Evolutionary conservation across 805 yeast genomes (phyloP).

Genomic region (Tetrapisispora fleetii): DNA sequence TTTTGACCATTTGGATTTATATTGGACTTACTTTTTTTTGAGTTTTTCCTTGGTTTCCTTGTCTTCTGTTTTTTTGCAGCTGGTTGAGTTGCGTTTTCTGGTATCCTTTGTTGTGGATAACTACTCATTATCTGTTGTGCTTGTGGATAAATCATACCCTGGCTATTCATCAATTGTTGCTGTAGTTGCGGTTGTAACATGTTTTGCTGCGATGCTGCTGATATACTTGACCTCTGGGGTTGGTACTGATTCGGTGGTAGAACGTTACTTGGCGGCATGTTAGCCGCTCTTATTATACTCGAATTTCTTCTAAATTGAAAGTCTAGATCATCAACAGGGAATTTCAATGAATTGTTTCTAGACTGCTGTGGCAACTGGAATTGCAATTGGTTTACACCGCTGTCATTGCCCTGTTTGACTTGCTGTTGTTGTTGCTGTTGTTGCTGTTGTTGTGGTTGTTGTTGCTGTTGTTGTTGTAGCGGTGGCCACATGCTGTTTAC

Average conservation of each 20-base stretch:
- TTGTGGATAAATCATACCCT: constrained; percentile 1
- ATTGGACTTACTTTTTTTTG: background rate
- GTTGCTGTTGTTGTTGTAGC: constrained; percentile 6
- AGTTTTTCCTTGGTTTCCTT: constrained; percentile 1
- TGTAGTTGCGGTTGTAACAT: background rate
- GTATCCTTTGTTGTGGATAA: background rate
- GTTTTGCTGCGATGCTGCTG: background rate
- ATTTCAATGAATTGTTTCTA: constrained; percentile 25
- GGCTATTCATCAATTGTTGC: background rate
- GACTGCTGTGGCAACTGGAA: constrained; percentile 9
- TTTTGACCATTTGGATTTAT: background rate
- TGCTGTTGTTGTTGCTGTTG: constrained; percentile 4
- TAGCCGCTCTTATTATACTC: constrained; percentile 19
- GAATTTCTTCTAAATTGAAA: constrained; percentile 26
- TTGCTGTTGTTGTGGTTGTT: too few species aligned
- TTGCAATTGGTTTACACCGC: background rate
- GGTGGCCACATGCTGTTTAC: constrained; percentile 22
- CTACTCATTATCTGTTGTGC: background rate
- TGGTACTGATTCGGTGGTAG: constrained; percentile 1
- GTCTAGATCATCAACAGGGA: constrained; percentile 25
- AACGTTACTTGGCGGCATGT: background rate
- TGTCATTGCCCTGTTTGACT: constrained; percentile 1
- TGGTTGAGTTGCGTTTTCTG: background rate
- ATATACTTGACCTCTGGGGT: background rate
- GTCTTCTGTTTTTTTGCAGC: background rate